Base-by-base conservation (phyloP, 257 asterid species). In the Solanum bukasovii region DNA sequence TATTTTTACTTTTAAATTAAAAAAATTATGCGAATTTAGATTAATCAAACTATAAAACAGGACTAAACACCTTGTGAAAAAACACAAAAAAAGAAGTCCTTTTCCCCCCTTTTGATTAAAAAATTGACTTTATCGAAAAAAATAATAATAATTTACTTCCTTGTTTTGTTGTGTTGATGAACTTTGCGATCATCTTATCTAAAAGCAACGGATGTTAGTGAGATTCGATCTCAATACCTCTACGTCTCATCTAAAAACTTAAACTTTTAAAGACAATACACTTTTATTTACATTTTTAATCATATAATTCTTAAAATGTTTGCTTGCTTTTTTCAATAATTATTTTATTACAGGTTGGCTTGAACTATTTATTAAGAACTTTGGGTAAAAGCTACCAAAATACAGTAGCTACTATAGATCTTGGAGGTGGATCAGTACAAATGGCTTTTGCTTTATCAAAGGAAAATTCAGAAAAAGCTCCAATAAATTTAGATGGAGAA, bases 401-500 rank as follows among this genome's bases (percentile, higher is more conserved):
- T 14, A 90, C 90, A 14, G 84, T 71, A 21, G 90, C 65, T 8
- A 89, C 90, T 12, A 56, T 89, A 33, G 91, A 87, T 78, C 88
- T 89, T 78, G 91, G 96, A 90, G 73, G 73, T 67, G 73, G 73
- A 67, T 67, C 73, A 67, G 73, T 67, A 67, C 73, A 67, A 67
- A 67, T 94, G 91, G 90, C 94, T 8, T 94, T 93, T 88, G 94
- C 95, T 4, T 20, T 93, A 81, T 88, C 98, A 12, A 90, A 89
- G 0, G 83, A 84, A 65, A 27, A 33, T 71, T 93, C 93, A 11
- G 89, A 84, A 34, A 84, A 90, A 3, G 93, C 93, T 29, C 91
- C 94, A 0, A 5, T 12, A 25, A 25, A 31, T 21, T 23, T 90
- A 12, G 27, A 23, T 72, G 88, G 67, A 23, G 91, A 31, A 2